phyloP scores from a whole-genome alignment of 192 early-diverging fungal species.

The Coemansia sp. region DNA sequence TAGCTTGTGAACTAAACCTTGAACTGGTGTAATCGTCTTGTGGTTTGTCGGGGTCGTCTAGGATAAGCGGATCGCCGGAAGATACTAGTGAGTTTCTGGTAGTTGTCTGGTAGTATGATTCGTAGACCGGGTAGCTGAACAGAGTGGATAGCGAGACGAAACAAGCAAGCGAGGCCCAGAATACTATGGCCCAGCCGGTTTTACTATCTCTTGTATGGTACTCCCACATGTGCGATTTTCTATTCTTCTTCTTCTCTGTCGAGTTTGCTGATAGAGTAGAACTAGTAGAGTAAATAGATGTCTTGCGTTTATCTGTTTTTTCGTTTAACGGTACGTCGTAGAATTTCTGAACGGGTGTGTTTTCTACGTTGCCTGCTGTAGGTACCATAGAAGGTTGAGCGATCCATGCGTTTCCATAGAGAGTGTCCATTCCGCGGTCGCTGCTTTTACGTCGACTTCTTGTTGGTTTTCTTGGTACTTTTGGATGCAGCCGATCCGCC shows the following conservation, averaged over 20 bases:
- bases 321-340: background rate
- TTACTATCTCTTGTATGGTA: constrained; percentile 24
- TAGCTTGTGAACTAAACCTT: background rate
- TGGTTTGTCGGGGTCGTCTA: background rate
- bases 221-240: constrained; percentile 26
- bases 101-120: constrained; percentile 24
- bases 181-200: constrained; percentile 21
- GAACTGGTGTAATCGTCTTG: background rate
- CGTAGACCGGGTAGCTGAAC: constrained; percentile 38
- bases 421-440: constrained; percentile 17
- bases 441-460: background rate
- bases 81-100: background rate
- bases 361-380: constrained; percentile 7
- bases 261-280: no score
- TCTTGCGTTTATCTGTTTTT: no score
- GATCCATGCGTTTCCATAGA: constrained; percentile 39
- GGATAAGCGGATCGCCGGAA: background rate
- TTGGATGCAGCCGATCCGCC: background rate
- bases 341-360: background rate
- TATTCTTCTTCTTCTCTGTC: background rate
- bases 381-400: constrained; percentile 14
- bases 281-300: no score
- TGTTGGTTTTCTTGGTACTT: background rate
- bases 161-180: constrained; percentile 29
- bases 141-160: constrained; percentile 33